Conservation (phyloP, 2,329 filamentous ascomycete genomes). For the Phaeoacremonium minimum region DNA sequence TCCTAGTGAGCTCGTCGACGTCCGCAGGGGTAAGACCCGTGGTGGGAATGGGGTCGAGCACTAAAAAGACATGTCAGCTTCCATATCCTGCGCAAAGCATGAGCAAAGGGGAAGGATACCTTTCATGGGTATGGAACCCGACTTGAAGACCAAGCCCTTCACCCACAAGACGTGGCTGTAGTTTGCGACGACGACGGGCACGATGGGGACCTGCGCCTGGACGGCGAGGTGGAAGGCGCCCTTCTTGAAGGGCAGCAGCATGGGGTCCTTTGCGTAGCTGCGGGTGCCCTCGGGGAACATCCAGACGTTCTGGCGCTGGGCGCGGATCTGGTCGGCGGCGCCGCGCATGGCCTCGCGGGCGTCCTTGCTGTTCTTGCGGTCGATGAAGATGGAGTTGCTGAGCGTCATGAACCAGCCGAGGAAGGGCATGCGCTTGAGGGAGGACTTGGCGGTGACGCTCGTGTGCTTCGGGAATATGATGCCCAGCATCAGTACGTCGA, state of each 20-base stretch:
- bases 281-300: constrained; percentile 92
- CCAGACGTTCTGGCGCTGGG: constrained; percentile 70
- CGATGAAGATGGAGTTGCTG: constrained; percentile 90
- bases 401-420: constrained; percentile 93
- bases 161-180: constrained; percentile 70
- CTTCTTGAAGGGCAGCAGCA: constrained; percentile 95
- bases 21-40: constrained; percentile 68
- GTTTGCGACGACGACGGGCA: constrained; percentile 79
- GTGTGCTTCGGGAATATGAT: constrained; percentile 86
- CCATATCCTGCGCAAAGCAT: neutral
- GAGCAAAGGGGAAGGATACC: constrained; percentile 39
- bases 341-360: constrained; percentile 82
- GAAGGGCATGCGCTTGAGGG: constrained; percentile 73
- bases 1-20: constrained; percentile 67
- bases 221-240: constrained; percentile 95
- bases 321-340: constrained; percentile 75
- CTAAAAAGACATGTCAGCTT: constrained; percentile 31
- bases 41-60: constrained; percentile 78
- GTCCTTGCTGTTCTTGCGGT: constrained; percentile 78
- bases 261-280: constrained; percentile 78
- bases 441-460: constrained; percentile 88
- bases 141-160: constrained; percentile 60
- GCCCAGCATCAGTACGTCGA: constrained; percentile 90
- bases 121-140: constrained; percentile 70
- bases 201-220: constrained; percentile 87